Base-by-base conservation (phyloP, 2,329 filamentous ascomycete genomes). In the Claviceps paspali region DNA sequence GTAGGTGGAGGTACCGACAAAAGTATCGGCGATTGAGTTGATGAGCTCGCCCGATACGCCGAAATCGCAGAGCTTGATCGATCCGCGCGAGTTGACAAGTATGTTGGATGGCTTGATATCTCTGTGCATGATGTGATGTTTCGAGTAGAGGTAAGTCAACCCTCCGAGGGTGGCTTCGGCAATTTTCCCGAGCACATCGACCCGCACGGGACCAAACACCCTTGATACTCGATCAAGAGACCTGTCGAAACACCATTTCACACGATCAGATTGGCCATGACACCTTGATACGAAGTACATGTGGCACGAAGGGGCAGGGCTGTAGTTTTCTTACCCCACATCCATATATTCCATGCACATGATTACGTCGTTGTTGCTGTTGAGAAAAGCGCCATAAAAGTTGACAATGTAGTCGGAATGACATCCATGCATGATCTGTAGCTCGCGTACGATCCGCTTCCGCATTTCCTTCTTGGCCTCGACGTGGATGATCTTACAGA, bases 271-370 rank as follows among this genome's bases (percentile, higher is more conserved):
- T 15, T 26, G n/a, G 21, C 12, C 21, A 22, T 11, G 12, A 24
- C 15, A 15, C 3, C 33, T 29, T 8, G 3, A 17, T 29, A 18
- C 15, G n/a, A 7, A 5, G 15, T 33, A 31, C 12, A 10, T 7
- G 27, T 33, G 29, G 5, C 9, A 18, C 9, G 18, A 8, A n/a
- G 14, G 9, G 21, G 3, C 6, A 21, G 12, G 21, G 37, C 12
- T 17, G 18, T 15, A 22, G 37, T n/a, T 17, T 18, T 18, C 83
- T 61, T 71, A 96, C 91, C 91, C 91, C 56, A 88, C 85, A 61
- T 98, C 91, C 85, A 94, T 94, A 57, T 98, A 96, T 59, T 98
- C 91, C 91, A 98, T 98, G 60, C 91, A 98, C 79, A 98, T 88
- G 49, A 96, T 92, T 41, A 98, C 92, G 63, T 98, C 91, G 54